Evolutionary conservation across 768 basidiomycete genomes (phyloP).

Genomic region (Mycena metata): DNA sequence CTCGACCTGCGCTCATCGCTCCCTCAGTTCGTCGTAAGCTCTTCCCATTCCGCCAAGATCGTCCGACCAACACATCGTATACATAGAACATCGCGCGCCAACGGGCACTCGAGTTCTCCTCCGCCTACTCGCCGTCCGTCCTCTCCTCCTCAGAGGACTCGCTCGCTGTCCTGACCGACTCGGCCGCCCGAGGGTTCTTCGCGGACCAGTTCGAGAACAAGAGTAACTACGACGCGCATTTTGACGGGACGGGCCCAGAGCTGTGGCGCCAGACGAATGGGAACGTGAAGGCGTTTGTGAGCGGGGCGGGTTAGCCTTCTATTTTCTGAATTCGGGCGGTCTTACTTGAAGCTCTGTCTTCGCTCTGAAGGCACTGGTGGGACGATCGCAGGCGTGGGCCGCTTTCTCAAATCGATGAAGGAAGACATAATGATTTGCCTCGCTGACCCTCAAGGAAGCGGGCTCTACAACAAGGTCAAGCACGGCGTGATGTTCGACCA

Average conservation of each 20-base stretch:
- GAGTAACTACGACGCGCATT: constrained; percentile 93
- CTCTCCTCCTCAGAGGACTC: constrained; percentile 69
- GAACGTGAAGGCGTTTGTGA: constrained; percentile 84
- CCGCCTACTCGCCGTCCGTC: constrained; percentile 60
- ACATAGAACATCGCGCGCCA: constrained; percentile 88
- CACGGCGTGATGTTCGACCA: constrained; percentile 94
- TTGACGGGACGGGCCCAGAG: constrained; percentile 91
- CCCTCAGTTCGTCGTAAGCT: constrained; percentile 73
- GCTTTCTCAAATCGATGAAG: constrained; percentile 82
- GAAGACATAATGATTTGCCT: constrained; percentile 77
- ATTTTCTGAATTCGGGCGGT: background rate
- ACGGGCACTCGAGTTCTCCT: constrained; percentile 79
- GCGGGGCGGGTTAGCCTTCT: constrained; percentile 79
- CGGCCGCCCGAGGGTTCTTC: constrained; percentile 76
- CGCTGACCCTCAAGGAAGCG: constrained; percentile 94
- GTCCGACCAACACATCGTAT: background rate
- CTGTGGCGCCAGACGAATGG: constrained; percentile 95
- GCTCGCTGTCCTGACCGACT: constrained; percentile 53
- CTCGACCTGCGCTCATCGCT: constrained; percentile 4
- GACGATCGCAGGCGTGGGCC: constrained; percentile 89
- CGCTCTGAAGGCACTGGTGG: constrained; percentile 87
- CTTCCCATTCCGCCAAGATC: background rate
- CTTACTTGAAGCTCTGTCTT: constrained; percentile 3
- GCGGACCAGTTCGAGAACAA: constrained; percentile 98
- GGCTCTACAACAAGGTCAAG: constrained; percentile 96